These are phyloP conservation scores for Cyclotella atomus DNA, from an alignment of 108 stramenopile genomes.

Conservation along the genomic window DNA sequence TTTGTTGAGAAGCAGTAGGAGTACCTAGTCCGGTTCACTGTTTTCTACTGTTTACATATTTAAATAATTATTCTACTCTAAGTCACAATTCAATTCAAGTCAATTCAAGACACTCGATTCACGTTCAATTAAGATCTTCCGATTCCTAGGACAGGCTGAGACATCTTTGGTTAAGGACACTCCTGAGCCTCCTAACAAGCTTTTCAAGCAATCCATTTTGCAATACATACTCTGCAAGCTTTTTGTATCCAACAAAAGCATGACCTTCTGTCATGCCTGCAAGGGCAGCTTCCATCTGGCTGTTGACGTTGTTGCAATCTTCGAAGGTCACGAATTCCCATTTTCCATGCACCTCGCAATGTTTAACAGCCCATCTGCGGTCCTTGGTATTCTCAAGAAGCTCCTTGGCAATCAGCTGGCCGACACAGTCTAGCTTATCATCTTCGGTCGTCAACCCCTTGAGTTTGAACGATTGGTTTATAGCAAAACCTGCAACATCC, in stretches of 20 bases:
- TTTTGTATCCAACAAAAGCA: neutral
- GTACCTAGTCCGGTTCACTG: too few species aligned
- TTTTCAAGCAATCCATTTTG: neutral
- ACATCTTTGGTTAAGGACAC: too few species aligned
- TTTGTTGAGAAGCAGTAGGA: too few species aligned
- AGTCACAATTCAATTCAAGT: too few species aligned
- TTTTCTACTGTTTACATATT: too few species aligned
- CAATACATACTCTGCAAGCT: neutral
- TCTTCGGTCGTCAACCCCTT: neutral
- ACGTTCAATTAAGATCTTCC: too few species aligned
- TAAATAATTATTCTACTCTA: too few species aligned
- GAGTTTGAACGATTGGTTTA: neutral
- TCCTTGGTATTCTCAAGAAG: neutral
- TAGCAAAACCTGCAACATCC: neutral
- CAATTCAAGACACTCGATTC: too few species aligned
- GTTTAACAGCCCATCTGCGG: neutral
- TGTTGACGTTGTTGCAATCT: neutral
- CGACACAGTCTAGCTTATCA: neutral
- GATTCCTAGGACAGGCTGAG: too few species aligned
- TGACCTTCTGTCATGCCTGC: neutral
- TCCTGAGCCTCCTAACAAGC: too few species aligned
- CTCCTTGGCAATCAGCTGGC: neutral
- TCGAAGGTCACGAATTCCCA: neutral
- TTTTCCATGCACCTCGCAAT: neutral
- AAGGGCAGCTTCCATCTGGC: neutral